Percentiles rank a stretch among this genome's conserved stretches.
Conservation (phyloP, 371 early-diverging fungal species). For the Phascolomyces articulosus region DNA sequence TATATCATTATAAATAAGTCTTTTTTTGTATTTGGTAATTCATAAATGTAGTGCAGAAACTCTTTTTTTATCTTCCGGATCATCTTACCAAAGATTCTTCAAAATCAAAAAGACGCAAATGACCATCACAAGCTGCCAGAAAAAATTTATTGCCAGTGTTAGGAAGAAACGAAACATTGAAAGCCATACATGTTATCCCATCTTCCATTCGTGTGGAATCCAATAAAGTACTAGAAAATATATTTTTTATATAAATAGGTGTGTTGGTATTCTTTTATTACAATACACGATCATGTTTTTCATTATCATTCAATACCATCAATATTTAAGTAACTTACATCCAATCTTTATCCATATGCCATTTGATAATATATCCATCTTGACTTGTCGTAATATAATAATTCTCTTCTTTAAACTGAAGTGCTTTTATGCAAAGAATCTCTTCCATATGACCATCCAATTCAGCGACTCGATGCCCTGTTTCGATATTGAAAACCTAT, state of each 20-base stretch:
- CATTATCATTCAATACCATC: background rate
- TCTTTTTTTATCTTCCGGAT: no score
- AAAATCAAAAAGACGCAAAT: conserved; percentile 86
- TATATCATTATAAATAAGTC: no score
- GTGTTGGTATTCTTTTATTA: no score
- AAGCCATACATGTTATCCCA: conserved; percentile 92
- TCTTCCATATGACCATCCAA: conserved; percentile 89
- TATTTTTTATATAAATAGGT: no score
- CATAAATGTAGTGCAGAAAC: no score
- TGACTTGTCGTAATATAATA: conserved; percentile 89
- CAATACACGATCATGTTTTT: no score
- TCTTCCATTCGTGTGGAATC: conserved; percentile 71
- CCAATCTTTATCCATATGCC: conserved; percentile 84
- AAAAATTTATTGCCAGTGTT: conserved; percentile 92
- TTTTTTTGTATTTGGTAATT: no score
- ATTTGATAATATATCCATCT: conserved; percentile 90
- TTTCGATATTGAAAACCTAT: conserved; percentile 75
- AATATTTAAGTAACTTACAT: conserved; percentile 35
- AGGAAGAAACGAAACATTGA: conserved; percentile 91
- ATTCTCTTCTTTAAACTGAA: conserved; percentile 74
- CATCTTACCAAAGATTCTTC: conserved; percentile 70
- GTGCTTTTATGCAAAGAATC: conserved; percentile 77
- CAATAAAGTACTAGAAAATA: conserved; percentile 50
- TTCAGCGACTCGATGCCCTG: conserved; percentile 68
- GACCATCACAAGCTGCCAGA: conserved; percentile 86